Evolutionary conservation across 2,329 filamentous ascomycete genomes (phyloP).

Genomic region (Pseudocercospora cruenta): DNA sequence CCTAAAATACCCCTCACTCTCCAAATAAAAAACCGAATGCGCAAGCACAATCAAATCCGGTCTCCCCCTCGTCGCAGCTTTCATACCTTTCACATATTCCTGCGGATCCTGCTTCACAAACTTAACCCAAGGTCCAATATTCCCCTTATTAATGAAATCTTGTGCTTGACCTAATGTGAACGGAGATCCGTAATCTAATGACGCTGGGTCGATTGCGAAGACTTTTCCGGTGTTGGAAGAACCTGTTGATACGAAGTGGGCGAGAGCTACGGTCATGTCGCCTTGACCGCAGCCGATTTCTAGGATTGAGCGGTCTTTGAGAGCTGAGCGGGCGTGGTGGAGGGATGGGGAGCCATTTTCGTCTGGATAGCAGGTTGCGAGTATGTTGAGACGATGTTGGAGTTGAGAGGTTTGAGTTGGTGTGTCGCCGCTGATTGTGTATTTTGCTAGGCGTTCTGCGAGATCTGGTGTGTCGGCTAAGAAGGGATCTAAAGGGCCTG

Average conservation of each 20-base stretch:
- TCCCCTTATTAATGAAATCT: not conserved
- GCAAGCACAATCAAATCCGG: conserved; percentile 18
- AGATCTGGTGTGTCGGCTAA: not conserved
- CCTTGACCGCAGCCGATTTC: conserved; percentile 66
- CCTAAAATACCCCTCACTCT: conserved; percentile 7
- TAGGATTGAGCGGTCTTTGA: conserved; percentile 50
- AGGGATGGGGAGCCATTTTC: not conserved
- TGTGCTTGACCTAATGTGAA: conserved; percentile 18
- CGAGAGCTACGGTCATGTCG: conserved; percentile 59
- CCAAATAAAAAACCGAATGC: conserved; percentile 22
- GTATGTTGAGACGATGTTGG: conserved; percentile 16
- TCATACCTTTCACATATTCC: conserved; percentile 3
- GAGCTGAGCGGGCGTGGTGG: not conserved
- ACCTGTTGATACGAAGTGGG: conserved; percentile 48
- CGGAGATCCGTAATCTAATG: conserved; percentile 15
- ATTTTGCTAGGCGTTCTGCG: conserved; percentile 2
- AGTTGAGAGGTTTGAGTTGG: not conserved
- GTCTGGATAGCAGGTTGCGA: conserved; percentile 10
- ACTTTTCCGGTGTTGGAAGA: conserved; percentile 39
- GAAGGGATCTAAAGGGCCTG: not conserved
- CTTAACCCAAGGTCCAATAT: conserved; percentile 1
- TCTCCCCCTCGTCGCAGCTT: not conserved
- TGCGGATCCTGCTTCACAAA: conserved; percentile 18
- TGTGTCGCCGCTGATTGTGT: not conserved
- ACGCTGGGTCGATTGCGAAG: conserved; percentile 16